Evolutionary conservation across 1,284 basidiomycete species (phyloP), one percentile per base, ranked within the genome.

Genomic region (Cerrena zonata): DNA sequence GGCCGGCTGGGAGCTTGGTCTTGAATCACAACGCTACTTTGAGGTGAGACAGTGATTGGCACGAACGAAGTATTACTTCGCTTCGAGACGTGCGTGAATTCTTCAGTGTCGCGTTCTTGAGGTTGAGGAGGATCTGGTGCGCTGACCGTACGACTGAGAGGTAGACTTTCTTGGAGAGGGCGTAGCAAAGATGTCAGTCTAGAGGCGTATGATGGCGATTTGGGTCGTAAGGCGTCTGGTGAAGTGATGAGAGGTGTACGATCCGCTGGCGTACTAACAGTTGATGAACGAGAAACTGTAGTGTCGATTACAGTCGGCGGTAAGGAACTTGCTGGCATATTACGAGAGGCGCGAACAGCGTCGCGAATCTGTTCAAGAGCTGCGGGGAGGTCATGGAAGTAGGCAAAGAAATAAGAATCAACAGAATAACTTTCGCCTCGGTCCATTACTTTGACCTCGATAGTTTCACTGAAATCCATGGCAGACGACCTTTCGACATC

Each of bases 391-490:
- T 93, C 82, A 56, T 84, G 82, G 67, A 96, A 94, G 64, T 94
- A 95, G 12, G 92, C 91, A 65, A 93, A 92, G 69, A 91, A 93
- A 68, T 95, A 96, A 12, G 91, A 93, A 67, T 95, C 92, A 43
- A 91, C 68, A 0, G 88, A 78, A 62, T 81, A 82, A 47, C 84
- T 78, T 47, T 88, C 88, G 51, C 84, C 84, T 55, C 85, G 82
- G 67, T 95, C 93, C 50, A 91, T 74, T 18, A 94, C 90, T 69
- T 92, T 93, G 60, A 96, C 78, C 69, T 95, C 91, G 48, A 97
- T 86, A 0, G 91, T 94, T 65, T 95, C 91, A 55, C 90, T 92
- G 65, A 96, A 95, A 65, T 95, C 93, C 74, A 96, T 84, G 1
- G 89, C 89, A 1, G 82, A 78, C 2, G 90, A 91, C 60, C 82